Conservation (phyloP, 805 yeast species). For the Candida qinlingensis region DNA sequence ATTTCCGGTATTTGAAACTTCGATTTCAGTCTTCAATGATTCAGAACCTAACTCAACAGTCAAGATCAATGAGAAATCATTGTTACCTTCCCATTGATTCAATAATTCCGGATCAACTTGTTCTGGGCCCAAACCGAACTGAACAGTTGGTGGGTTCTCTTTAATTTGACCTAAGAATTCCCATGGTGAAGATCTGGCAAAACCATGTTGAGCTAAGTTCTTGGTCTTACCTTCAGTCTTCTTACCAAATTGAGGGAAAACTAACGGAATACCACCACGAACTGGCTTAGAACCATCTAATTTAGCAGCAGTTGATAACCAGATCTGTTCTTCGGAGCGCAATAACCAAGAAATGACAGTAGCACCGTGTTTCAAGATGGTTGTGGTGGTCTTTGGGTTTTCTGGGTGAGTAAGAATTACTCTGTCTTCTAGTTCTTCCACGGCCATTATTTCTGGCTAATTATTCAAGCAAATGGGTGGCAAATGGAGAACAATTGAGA, state of each 20-base stretch:
- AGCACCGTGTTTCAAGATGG: conserved; percentile 82
- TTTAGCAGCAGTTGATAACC: conserved; percentile 74
- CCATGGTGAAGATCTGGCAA: conserved; percentile 89
- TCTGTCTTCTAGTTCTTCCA: conserved; percentile 58
- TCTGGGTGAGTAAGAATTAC: conserved; percentile 56
- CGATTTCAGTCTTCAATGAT: conserved; percentile 61
- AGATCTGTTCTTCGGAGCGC: conserved; percentile 71
- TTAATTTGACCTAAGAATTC: conserved; percentile 86
- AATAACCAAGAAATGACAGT: conserved; percentile 79
- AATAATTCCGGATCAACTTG: conserved; percentile 66
- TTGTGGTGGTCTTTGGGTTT: conserved; percentile 48
- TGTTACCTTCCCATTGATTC: conserved; percentile 40
- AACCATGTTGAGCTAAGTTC: conserved; percentile 90
- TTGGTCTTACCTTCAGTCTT: conserved; percentile 49
- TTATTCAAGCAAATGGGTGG: too few species aligned
- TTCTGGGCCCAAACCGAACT: conserved; percentile 89
- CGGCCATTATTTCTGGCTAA: conserved; percentile 26
- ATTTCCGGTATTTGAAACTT: conserved; percentile 64
- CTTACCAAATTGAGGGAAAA: conserved; percentile 91
- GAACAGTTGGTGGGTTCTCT: conserved; percentile 69
- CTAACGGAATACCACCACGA: conserved; percentile 95
- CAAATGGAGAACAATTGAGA: neutral
- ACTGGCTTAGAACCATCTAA: conserved; percentile 92
- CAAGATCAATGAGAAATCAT: conserved; percentile 72
- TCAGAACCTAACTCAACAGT: conserved; percentile 59